Evolutionary conservation across 805 yeast genomes (phyloP), one percentile per base, ranked within the genome.

Genomic region (Saccharomyces paradoxus): DNA sequence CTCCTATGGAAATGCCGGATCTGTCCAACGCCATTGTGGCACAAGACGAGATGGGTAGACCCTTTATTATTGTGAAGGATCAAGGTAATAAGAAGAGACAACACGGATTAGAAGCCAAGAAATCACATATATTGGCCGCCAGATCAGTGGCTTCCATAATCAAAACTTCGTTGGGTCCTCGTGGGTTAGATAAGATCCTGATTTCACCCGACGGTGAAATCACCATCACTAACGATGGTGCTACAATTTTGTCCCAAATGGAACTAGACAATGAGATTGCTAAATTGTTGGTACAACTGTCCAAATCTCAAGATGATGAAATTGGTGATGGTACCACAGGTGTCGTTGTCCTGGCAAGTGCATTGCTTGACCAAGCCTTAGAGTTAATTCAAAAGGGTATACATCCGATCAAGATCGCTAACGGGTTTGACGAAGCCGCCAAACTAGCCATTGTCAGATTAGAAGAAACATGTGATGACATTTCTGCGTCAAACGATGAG

Each of bases 321-420:
- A 89, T 92, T 69, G 99, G 99, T 54, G 99, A 92, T 71, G 99
- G 99, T 67, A 94, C 99, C 29, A 94, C 99, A 4, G 98, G 98
- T 68, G 99, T 94, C 29, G 98, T 94, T 53, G 98, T 94, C 2
- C 76, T 94, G 52, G 98, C 99, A 0, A 87, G 96, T 61, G 96
- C 98, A 2, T 76, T 94, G 59, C 77, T 94, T 56, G 97, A 92
- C 70, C 96, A 94, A 74, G 97, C 99, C 2, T 73, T 87, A 54
- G 97, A 90, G 68, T 81, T 94, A 59, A 91, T 94, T 61, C 97
- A 94, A 67, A 89, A 88, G 75, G 98, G 98, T 55, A 91, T 94
- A 59, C 99, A 94, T 68, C 99, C 99, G 49, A 89, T 94, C 62
- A 86, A 92, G 67, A 84, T 94, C 61, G 98, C 98, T 59, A 90